These are phyloP conservation scores for Leptoxyphium fumago DNA, from an alignment of 2,329 filamentous ascomycete genomes.

Conservation along the genomic window DNA sequence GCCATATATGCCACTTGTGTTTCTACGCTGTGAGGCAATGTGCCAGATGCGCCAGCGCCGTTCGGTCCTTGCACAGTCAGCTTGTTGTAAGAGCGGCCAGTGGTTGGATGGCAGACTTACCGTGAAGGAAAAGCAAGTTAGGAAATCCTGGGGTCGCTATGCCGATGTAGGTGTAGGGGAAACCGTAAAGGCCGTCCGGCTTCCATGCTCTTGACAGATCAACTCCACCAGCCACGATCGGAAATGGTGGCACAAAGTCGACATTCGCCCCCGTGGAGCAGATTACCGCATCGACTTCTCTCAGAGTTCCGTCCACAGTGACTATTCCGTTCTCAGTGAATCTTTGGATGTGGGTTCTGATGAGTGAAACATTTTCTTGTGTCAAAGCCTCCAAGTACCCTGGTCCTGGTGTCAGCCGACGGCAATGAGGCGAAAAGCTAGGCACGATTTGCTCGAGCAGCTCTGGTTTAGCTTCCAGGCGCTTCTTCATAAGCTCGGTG, in stretches of 20 bases:
- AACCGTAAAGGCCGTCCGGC: conserved; percentile 21
- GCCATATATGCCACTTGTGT: conserved; percentile 49
- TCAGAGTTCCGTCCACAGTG: conserved; percentile 16
- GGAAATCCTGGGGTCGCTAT: conserved; percentile 28
- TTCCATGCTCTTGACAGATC: conserved; percentile 19
- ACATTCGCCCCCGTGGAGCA: conserved; percentile 24
- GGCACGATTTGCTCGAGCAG: conserved; percentile 32
- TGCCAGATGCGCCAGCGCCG: conserved; percentile 45
- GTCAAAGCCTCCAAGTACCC: conserved; percentile 29
- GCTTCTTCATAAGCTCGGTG: conserved; percentile 21
- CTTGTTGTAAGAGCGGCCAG: conserved; percentile 24
- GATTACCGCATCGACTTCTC: conserved; percentile 22
- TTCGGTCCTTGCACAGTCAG: conserved; percentile 28
- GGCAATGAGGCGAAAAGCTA: conserved; percentile 28
- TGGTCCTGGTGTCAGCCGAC: conserved; percentile 27
- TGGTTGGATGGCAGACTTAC: conserved; percentile 23
- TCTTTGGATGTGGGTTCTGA: conserved; percentile 18
- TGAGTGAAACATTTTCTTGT: conserved; percentile 18
- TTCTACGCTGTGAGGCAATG: conserved; percentile 51
- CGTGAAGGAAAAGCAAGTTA: conserved; percentile 30
- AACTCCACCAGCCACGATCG: conserved; percentile 12
- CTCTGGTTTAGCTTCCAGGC: conserved; percentile 23
- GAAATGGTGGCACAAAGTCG: conserved; percentile 19
- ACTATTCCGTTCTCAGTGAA: conserved; percentile 19
- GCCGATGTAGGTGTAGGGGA: conserved; percentile 25